These are phyloP conservation scores for Asterochloris sp. DNA, from an alignment of 139 green algal genomes.

Conservation along the genomic window DNA sequence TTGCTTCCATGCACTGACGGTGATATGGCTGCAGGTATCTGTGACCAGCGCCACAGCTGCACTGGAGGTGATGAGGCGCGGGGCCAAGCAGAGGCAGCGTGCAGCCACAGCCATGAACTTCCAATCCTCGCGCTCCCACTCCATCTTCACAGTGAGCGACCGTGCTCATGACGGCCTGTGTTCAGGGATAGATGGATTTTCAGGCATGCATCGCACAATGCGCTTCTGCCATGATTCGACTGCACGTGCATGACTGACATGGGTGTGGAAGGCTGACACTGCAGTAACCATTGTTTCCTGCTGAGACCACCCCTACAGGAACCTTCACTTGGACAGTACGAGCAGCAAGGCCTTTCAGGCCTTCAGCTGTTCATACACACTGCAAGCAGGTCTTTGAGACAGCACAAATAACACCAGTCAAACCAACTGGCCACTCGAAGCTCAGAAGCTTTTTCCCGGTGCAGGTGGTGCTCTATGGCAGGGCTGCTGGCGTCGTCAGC, in stretches of 20 bases:
- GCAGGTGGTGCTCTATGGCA: constrained; percentile 1
- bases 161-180: neutral
- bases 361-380: too few relatives aligned
- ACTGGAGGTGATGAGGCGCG: constrained; percentile 38
- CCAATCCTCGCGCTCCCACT: constrained; percentile 67
- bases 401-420: neutral
- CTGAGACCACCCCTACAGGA: too few relatives aligned
- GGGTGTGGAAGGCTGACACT: too few relatives aligned
- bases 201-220: neutral
- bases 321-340: too few relatives aligned
- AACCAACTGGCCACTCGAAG: neutral
- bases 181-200: neutral
- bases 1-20: neutral
- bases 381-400: too few relatives aligned
- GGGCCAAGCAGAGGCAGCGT: constrained; percentile 39
- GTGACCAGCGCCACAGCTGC: constrained; percentile 39
- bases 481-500: too few relatives aligned
- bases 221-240: neutral
- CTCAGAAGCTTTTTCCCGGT: neutral
- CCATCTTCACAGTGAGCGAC: constrained; percentile 62
- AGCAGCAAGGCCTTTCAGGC: too few relatives aligned
- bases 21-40: constrained; percentile 23
- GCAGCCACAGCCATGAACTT: constrained; percentile 67
- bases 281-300: too few relatives aligned
- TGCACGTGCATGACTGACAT: neutral